Evolutionary conservation across 148 eudicot species (phyloP).

Genomic region (Fagopyrum tataricum): DNA sequence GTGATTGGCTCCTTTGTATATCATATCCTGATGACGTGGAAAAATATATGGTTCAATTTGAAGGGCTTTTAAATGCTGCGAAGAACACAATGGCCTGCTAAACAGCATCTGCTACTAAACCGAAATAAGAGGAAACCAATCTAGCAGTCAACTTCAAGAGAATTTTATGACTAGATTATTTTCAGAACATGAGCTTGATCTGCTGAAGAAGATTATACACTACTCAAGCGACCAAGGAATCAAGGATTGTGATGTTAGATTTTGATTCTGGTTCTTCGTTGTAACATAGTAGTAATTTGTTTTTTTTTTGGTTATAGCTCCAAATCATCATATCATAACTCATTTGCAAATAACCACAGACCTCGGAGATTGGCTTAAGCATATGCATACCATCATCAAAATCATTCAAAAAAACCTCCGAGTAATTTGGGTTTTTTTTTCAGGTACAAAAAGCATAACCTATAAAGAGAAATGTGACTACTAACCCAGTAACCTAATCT

Average conservation of each 20-base stretch:
- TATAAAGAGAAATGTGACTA: neutral
- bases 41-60: neutral
- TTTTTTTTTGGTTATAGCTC: neutral
- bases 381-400: neutral
- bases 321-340: neutral
- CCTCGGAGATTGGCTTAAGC: neutral
- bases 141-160: too few species aligned
- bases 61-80: neutral
- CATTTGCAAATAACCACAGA: neutral
- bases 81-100: too few species aligned
- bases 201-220: too few species aligned
- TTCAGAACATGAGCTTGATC: too few species aligned
- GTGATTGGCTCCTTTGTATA: constrained; percentile 2
- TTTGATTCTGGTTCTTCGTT: neutral
- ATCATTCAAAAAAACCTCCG: neutral
- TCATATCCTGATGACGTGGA: constrained; percentile 1
- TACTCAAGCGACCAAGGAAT: too few species aligned
- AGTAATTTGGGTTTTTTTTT: neutral
- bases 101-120: too few species aligned
- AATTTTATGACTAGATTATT: too few species aligned
- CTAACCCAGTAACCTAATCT: constrained; percentile 24
- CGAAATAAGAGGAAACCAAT: too few species aligned
- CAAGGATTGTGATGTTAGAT: neutral
- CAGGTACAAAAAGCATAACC: neutral
- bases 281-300: neutral